These are phyloP conservation scores for Fusarium duplospermum DNA, from an alignment of 2,329 filamentous ascomycete genomes.

Conservation along the genomic window DNA sequence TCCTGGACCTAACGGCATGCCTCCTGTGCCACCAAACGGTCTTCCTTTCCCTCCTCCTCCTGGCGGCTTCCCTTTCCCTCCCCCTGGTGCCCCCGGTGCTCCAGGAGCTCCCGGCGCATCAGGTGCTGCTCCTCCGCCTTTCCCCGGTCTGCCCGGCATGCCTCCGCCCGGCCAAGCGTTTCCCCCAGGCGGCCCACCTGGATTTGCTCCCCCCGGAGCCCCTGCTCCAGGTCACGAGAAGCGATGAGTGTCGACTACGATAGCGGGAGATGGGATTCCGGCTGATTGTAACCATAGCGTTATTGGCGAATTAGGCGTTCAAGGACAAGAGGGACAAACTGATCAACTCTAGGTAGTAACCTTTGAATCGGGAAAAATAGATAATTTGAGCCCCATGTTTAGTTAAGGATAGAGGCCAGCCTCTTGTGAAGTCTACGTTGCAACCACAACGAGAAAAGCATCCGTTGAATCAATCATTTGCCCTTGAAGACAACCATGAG, in stretches of 20 bases:
- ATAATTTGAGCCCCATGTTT: slow-evolving; percentile 3
- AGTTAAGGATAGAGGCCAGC: neutral
- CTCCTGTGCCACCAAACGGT: slow-evolving; percentile 54
- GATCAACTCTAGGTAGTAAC: neutral
- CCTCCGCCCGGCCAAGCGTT: slow-evolving; percentile 58
- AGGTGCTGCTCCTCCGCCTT: slow-evolving; percentile 43
- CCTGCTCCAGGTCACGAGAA: slow-evolving; percentile 55
- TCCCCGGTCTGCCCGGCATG: slow-evolving; percentile 52
- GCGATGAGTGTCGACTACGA: slow-evolving; percentile 45
- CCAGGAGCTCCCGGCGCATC: slow-evolving; percentile 45
- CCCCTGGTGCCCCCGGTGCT: slow-evolving; percentile 47
- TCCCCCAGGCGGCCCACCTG: slow-evolving; percentile 50
- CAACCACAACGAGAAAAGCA: neutral
- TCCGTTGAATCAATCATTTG: neutral
- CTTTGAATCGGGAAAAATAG: neutral
- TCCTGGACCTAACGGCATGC: slow-evolving; percentile 57
- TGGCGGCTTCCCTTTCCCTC: slow-evolving; percentile 51
- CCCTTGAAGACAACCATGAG: slow-evolving; percentile 1
- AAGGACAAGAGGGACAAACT: slow-evolving; percentile 29
- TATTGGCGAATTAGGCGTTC: slow-evolving; percentile 50
- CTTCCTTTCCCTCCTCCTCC: slow-evolving; percentile 50
- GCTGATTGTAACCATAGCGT: slow-evolving; percentile 41
- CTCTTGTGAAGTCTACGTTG: neutral
- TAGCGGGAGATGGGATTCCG: slow-evolving; percentile 16
- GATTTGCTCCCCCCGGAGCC: slow-evolving; percentile 50